These are phyloP conservation scores for Taxillus chinensis DNA, from an alignment of 164 flowering plant genomes.

Conservation along the genomic window DNA sequence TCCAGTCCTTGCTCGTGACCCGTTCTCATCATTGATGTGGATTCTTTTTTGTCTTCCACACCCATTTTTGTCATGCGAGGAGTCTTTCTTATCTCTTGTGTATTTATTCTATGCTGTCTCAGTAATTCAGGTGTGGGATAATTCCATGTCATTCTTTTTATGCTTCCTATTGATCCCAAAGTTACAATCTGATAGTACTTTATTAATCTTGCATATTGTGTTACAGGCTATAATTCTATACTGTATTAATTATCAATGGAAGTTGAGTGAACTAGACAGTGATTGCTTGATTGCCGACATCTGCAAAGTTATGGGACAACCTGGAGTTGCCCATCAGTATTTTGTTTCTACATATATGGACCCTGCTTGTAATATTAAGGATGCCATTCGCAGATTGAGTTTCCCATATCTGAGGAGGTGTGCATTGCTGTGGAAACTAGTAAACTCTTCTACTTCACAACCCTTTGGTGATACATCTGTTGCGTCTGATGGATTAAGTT, in stretches of 20 bases:
- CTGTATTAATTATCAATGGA: conserved; percentile 16
- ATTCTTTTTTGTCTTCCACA: conserved; percentile 75
- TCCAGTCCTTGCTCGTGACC: conserved; percentile 76
- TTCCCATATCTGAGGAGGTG: conserved; percentile 82
- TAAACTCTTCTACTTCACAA: conserved; percentile 30
- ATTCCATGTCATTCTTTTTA: not conserved
- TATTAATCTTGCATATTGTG: not conserved
- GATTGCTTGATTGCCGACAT: conserved; percentile 47
- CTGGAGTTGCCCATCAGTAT: conserved; percentile 28
- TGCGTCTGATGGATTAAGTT: conserved; percentile 19
- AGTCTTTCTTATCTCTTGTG: conserved; percentile 61
- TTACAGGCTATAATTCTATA: conserved; percentile 57
- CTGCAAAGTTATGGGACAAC: conserved; percentile 31
- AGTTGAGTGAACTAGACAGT: conserved; percentile 20
- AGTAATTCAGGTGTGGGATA: conserved; percentile 53
- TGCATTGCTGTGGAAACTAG: conserved; percentile 66
- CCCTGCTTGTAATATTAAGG: conserved; percentile 34
- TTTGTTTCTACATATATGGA: conserved; percentile 53
- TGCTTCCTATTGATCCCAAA: not conserved
- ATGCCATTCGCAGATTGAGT: conserved; percentile 45
- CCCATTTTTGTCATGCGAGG: conserved; percentile 48
- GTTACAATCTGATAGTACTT: not conserved
- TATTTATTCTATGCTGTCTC: conserved; percentile 72
- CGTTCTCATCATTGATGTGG: conserved; percentile 97
- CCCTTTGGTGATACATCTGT: conserved; percentile 38